A percentile compares a stretch with the other conserved stretches of the same genome.
Conservation (phyloP, 768 basidiomycete species). For the Leccinellum rugosiceps region DNA sequence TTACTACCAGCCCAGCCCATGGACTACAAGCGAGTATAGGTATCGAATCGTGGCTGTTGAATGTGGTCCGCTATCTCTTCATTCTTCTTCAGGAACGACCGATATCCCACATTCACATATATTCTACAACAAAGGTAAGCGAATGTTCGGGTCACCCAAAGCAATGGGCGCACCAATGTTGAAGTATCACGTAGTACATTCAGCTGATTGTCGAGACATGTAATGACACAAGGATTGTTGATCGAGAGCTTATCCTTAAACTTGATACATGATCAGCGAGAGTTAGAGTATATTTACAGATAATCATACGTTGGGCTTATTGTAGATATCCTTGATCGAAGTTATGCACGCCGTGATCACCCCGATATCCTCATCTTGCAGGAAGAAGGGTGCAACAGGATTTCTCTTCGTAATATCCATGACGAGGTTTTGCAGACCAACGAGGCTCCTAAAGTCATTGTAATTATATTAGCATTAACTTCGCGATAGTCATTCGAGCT, state of each 20-base stretch:
- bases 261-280: neutral
- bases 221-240: neutral
- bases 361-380: conserved; percentile 9
- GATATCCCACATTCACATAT: neutral
- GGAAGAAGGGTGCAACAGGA: conserved; percentile 1
- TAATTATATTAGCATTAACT: neutral
- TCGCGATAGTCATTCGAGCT: no score
- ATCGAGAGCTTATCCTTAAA: neutral
- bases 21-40: neutral
- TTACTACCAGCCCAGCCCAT: neutral
- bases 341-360: conserved; percentile 5
- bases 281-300: neutral
- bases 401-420: conserved; percentile 3
- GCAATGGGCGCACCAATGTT: neutral
- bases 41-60: neutral
- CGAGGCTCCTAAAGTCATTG: conserved; percentile 4
- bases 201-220: neutral
- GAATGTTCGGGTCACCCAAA: neutral
- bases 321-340: conserved; percentile 8
- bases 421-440: conserved; percentile 6
- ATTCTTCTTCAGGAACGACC: neutral
- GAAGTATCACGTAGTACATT: neutral
- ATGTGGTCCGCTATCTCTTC: neutral
- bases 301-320: neutral
- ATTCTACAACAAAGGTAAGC: neutral